Base-by-base conservation (phyloP, 257 asterid species). In the Jacaranda mimosifolia region DNA sequence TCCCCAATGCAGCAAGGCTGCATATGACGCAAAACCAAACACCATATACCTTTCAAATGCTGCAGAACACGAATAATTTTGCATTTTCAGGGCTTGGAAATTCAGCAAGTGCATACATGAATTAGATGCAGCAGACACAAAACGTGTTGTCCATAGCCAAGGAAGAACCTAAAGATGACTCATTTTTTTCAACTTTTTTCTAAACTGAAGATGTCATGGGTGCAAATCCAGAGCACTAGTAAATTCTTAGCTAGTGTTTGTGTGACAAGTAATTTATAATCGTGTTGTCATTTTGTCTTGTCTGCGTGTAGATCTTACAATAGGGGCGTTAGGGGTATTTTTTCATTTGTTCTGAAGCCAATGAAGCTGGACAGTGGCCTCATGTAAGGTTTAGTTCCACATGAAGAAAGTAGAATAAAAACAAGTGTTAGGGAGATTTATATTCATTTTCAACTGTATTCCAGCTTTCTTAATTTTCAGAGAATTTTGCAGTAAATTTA, bases 141-240 rank as follows among this genome's bases (percentile, higher is more conserved):
- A 82, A 76, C 80, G 48, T 77, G 19, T 52, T 81, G 62, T 79
- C 85, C 58, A 36, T 79, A 53, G 86, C 92, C 56, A 94, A 91
- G 87, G 90, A 90, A 80, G 98, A 94, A 73, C 99, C 98, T 58
- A 89, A 85, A 81, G 98, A 94, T 13, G 93, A 87, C 83, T 72
- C 84, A 1, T 90, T 87, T 79, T 92, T 87, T 64, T n/a, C n/a
- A 85, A 77, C 73, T 85, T 95, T 26, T 92, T 91, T 78, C 85
- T 92, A 0, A 87, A 81, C 84, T 92, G 88, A 89, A 69, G 62
- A 55, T 55, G n/a, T 1, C 18, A 1, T 42, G 46, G 46, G 46
- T 3, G 46, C 6, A 42, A 42, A 42, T 42, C 9, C 32, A 26
- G 32, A 2, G 32, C 32, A 26, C 32, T 26, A 2, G 32, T 2